Base-by-base conservation (phyloP, 805 yeast species). In the Suhomyces tanzawaensis region DNA sequence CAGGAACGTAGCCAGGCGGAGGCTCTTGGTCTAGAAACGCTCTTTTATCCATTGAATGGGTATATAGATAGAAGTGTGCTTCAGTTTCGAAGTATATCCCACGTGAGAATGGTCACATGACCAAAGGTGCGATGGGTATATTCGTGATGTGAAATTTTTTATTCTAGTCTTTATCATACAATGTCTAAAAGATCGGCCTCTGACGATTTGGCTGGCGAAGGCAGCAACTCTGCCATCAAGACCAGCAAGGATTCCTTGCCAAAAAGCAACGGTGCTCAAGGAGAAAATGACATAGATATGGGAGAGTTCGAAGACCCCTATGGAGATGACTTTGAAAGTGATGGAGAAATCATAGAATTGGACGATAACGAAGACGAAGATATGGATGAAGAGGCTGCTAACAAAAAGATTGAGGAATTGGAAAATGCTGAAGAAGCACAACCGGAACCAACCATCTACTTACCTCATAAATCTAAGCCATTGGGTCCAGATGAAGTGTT, bases 401-500 rank as follows among this genome's bases (percentile, higher is more conserved):
- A 57, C 53, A 60, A 46, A 57, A 67, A 47, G 58, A 65, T 57
- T 41, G 62, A 64, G 51, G 62, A 66, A 37, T 38, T 57, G 35
- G 64, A 67, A 21, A 62, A 66, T 39, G 51, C 57, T 34, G 71
- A 66, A 33, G 59, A 62, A 36, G 14, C 23, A 14, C 67, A 62
- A 25, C 52, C 60, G 11, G 66, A 64, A 40, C 65, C 71, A 14
- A 65, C 79, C 33, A 66, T 91, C 30, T 93, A 86, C 64, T 71
- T 93, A 47, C 98, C 99, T 15, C 95, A 89, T 58, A 76, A 81
- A 64, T 82, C 93, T 19, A 81, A 78, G 52, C 96, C 96, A 4
- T 72, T 93, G 49, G 97, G 96, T 1, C 95, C 95, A 2, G 95
- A 88, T 66, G 98, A 93, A 68, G 95, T 85, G 9, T 72, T 93